Conservation (phyloP, 345 rosid genomes). For the Moricandia moricandioides region DNA sequence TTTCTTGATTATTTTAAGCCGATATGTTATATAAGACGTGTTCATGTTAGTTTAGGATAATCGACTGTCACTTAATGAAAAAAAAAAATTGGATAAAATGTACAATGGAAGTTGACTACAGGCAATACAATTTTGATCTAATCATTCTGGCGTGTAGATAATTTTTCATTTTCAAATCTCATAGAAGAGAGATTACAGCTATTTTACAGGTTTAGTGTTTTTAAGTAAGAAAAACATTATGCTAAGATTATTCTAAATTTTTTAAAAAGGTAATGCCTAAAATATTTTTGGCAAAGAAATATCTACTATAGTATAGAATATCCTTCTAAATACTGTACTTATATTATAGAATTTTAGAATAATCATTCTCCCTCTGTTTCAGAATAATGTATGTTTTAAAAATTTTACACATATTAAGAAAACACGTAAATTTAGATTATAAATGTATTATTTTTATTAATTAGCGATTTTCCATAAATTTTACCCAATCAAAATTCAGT, state of each 20-base stretch:
- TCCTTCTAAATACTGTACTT: too few relatives aligned
- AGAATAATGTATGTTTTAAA: too few relatives aligned
- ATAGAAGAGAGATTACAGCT: background rate
- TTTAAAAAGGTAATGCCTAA: background rate
- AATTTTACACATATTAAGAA: too few relatives aligned
- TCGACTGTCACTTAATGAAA: background rate
- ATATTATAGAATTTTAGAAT: too few relatives aligned
- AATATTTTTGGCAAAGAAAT: background rate
- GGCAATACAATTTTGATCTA: background rate
- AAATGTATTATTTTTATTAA: too few relatives aligned
- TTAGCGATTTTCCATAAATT: too few relatives aligned
- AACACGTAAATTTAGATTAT: too few relatives aligned
- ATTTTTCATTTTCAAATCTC: background rate
- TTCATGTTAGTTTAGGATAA: background rate
- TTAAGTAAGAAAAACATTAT: background rate
- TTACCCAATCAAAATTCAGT: too few relatives aligned
- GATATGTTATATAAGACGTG: background rate
- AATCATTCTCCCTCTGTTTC: too few relatives aligned
- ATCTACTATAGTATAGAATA: background rate
- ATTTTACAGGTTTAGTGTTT: background rate
- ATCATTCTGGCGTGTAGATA: background rate
- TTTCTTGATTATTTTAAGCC: background rate
- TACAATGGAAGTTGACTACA: background rate
- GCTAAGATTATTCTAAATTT: background rate
- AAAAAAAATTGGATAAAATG: background rate